Conservation (phyloP, 2,329 filamentous ascomycete genomes). For the Domatiomyces globalis region DNA sequence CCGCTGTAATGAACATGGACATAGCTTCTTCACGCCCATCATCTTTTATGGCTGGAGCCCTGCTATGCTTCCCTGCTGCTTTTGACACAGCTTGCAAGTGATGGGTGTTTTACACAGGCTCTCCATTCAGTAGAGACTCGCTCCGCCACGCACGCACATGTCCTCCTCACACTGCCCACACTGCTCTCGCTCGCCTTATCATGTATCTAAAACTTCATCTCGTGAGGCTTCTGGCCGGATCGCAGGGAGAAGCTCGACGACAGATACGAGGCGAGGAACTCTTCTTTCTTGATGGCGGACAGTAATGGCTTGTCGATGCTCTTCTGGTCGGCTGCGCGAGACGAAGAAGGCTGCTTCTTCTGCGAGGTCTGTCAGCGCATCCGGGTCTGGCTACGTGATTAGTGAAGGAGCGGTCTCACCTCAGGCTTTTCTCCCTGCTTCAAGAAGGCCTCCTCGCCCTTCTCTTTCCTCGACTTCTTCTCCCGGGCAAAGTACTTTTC, state of each 20-base stretch:
- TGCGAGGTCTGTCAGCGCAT: slow-evolving; percentile 36
- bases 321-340: slow-evolving; percentile 95
- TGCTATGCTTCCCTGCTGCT: not conserved
- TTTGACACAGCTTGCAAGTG: not conserved
- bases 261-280: slow-evolving; percentile 86
- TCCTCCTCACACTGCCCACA: slow-evolving; percentile 1
- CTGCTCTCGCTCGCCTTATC: not conserved
- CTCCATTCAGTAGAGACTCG: not conserved
- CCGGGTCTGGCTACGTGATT: not conserved
- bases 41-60: not conserved
- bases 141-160: not conserved
- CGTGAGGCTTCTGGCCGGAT: slow-evolving; percentile 98
- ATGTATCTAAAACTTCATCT: slow-evolving; percentile 87
- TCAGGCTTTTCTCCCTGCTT: slow-evolving; percentile 96
- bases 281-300: slow-evolving; percentile 96
- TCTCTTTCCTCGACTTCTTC: slow-evolving; percentile 82
- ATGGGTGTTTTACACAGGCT: not conserved
- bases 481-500: slow-evolving; percentile 93
- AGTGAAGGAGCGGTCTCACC: slow-evolving; percentile 44
- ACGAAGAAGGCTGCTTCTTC: slow-evolving; percentile 94
- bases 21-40: slow-evolving; percentile 4
- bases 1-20: slow-evolving; percentile 2
- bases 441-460: slow-evolving; percentile 97
- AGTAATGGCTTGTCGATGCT: slow-evolving; percentile 92
- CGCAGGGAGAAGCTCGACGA: slow-evolving; percentile 92